phyloP scores from a whole-genome alignment of 257 asterid species.

The Paraleonurus japonicus region DNA sequence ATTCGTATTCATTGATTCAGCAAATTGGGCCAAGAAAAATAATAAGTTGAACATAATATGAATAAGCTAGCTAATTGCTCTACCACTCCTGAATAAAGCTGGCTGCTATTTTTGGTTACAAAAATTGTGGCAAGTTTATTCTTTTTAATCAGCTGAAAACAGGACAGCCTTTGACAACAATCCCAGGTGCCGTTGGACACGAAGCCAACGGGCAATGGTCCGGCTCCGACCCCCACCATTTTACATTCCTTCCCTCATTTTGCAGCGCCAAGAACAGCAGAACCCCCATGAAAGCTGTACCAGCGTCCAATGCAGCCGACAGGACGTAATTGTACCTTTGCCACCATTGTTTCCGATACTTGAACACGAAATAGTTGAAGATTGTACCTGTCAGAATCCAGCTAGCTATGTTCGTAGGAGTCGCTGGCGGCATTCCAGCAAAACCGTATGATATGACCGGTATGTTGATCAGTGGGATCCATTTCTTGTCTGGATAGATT shows the following conservation, averaged over 20 bases:
- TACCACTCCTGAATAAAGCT: not conserved
- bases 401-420: conserved; percentile 91
- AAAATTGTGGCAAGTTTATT: conserved; percentile 27
- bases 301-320: conserved; percentile 93
- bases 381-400: conserved; percentile 77
- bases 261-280: conserved; percentile 70
- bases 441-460: conserved; percentile 87
- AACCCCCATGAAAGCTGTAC: conserved; percentile 96
- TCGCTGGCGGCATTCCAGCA: conserved; percentile 98
- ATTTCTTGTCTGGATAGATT: conserved; percentile 72
- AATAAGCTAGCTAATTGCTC: not conserved
- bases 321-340: conserved; percentile 79
- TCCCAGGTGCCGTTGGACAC: conserved; percentile 91
- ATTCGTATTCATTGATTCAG: not conserved
- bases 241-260: conserved; percentile 61
- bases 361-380: conserved; percentile 84
- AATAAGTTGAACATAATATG: not conserved
- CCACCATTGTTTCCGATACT: conserved; percentile 82
- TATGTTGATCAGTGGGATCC: conserved; percentile 83
- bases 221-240: conserved; percentile 88
- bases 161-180: conserved; percentile 71
- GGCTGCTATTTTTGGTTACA: not conserved
- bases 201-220: conserved; percentile 92
- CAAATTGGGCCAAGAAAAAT: not conserved
- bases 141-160: conserved; percentile 67